phyloP scores from a whole-genome alignment of 208 protist species.

The Leishmania braziliensis region DNA sequence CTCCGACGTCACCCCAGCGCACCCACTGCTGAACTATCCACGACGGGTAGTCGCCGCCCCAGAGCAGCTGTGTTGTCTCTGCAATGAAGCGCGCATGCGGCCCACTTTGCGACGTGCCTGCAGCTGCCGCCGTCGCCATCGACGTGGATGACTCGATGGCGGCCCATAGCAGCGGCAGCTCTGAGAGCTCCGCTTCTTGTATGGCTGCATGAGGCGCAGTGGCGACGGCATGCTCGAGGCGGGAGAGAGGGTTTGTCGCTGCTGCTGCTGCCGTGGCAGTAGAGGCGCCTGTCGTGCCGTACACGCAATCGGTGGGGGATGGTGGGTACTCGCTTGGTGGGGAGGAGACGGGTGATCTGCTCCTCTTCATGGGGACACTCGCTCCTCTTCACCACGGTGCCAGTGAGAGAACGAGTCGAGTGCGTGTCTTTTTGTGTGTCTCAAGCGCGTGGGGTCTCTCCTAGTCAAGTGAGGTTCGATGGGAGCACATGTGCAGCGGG shows the following conservation, averaged over 20 bases:
- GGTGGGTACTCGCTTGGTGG: neutral
- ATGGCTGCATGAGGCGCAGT: neutral
- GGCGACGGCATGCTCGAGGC: slow-evolving; percentile 7
- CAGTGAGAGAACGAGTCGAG: neutral
- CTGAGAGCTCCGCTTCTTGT: neutral
- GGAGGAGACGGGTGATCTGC: neutral
- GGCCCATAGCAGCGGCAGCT: slow-evolving; percentile 27
- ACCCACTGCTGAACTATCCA: slow-evolving; percentile 33
- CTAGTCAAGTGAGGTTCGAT: neutral
- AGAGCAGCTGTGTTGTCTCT: slow-evolving; percentile 25
- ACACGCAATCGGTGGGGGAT: neutral
- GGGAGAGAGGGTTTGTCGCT: slow-evolving; percentile 9
- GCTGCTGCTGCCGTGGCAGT: neutral
- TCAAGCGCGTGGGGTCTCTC: neutral
- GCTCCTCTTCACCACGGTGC: neutral
- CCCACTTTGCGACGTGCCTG: neutral
- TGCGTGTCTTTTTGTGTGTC: neutral
- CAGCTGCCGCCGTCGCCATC: slow-evolving; percentile 1
- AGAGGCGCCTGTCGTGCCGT: neutral
- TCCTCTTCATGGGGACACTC: neutral
- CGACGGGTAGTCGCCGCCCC: slow-evolving; percentile 24
- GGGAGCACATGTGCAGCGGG: neutral
- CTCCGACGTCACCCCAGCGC: slow-evolving; percentile 14
- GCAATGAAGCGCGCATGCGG: slow-evolving; percentile 21
- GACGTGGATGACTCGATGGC: slow-evolving; percentile 12